Percentiles rank a stretch among this genome's conserved stretches.
These are phyloP conservation scores for Capsicum pubescens DNA, from an alignment of 257 asterid species.

Conservation along the genomic window DNA sequence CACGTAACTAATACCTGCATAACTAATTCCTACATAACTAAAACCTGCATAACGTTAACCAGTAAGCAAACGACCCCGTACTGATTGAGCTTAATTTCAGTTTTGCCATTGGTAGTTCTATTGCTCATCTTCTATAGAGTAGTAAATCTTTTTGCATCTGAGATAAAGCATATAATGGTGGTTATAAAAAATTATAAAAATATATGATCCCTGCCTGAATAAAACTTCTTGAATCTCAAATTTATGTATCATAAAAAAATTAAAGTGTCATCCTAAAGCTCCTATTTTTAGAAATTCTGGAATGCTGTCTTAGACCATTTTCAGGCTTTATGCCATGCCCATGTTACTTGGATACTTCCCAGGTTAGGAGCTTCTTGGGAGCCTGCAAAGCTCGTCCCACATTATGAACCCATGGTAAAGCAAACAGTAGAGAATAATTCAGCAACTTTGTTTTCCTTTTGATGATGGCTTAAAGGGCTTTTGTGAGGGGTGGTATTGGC, in stretches of 20 bases:
- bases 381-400: neutral
- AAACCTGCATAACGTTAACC: too few species aligned
- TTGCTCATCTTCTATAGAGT: too few species aligned
- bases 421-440: neutral
- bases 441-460: neutral
- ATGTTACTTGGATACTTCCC: neutral
- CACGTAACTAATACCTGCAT: too few species aligned
- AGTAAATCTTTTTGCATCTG: neutral
- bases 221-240: neutral
- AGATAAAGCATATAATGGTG: neutral
- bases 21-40: too few species aligned
- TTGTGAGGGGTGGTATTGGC: neutral
- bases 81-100: too few species aligned
- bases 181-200: neutral
- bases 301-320: conserved; percentile 16
- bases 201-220: neutral
- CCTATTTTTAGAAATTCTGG: neutral
- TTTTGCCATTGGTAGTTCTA: too few species aligned
- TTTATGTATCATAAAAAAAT: neutral
- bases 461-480: neutral
- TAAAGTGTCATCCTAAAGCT: neutral
- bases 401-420: neutral
- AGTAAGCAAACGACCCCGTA: too few species aligned
- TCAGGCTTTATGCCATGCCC: neutral
- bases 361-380: neutral